Evolutionary conservation across 441 rosid species (phyloP).

Genomic region (Mallotus repandus): DNA sequence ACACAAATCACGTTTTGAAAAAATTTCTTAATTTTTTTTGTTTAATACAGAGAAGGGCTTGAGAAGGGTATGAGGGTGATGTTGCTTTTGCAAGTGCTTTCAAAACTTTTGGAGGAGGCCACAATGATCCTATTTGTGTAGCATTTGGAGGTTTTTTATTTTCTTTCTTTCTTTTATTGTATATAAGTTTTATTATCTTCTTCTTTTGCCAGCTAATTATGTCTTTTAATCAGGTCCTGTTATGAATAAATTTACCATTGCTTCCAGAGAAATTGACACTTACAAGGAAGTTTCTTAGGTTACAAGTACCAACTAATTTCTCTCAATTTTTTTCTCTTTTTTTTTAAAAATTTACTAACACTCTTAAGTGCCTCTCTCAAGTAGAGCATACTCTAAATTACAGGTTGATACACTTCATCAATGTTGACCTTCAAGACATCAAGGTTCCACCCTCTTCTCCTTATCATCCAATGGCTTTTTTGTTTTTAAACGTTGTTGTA

Average conservation of each 20-base stretch:
- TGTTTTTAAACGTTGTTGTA: too few species aligned
- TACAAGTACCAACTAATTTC: constrained; percentile 53
- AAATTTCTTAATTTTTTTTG: too few species aligned
- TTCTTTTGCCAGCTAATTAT: too few species aligned
- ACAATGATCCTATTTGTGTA: constrained; percentile 91
- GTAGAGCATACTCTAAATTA: constrained; percentile 94
- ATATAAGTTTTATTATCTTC: not conserved
- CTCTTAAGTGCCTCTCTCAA: constrained; percentile 41
- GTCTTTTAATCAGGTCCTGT: constrained; percentile 63
- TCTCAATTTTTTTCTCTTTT: too few species aligned
- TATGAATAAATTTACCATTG: constrained; percentile 96
- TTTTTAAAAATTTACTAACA: too few species aligned
- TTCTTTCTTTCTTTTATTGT: not conserved
- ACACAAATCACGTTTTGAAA: too few species aligned
- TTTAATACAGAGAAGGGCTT: constrained; percentile 97
- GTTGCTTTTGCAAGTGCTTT: constrained; percentile 96
- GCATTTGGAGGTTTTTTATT: constrained; percentile 82
- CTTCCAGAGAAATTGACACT: constrained; percentile 94
- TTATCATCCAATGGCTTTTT: too few species aligned
- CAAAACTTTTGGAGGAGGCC: constrained; percentile 97
- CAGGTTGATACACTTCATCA: constrained; percentile 79
- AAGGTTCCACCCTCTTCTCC: constrained; percentile 56
- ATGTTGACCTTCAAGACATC: constrained; percentile 82
- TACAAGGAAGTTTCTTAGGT: constrained; percentile 95
- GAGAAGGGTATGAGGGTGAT: constrained; percentile 95